Percentiles rank a stretch among this genome's conserved stretches.
These are phyloP conservation scores for Crotalaria pallida DNA, from an alignment of 306 rosid genomes.

Conservation along the genomic window DNA sequence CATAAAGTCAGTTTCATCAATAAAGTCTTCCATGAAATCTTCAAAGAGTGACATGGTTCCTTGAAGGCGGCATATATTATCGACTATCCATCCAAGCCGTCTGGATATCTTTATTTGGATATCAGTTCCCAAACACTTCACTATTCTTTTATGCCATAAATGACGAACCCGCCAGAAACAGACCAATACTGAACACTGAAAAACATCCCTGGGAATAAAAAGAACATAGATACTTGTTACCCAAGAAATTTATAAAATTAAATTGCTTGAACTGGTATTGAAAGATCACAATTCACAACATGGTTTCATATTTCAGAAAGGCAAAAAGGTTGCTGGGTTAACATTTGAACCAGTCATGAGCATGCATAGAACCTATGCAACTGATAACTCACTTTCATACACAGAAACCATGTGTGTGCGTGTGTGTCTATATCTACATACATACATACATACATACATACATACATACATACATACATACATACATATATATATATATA, in stretches of 20 bases:
- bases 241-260: background rate
- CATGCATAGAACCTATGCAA: conserved; percentile 11
- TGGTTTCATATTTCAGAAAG: background rate
- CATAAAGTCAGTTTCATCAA: conserved; percentile 63
- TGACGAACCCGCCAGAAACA: conserved; percentile 84
- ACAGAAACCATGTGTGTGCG: no score
- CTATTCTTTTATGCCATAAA: conserved; percentile 75
- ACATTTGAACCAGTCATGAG: conserved; percentile 4
- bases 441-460: no score
- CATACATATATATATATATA: no score
- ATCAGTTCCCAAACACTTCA: conserved; percentile 45
- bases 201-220: conserved; percentile 68
- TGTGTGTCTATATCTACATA: no score
- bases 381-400: no score
- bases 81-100: conserved; percentile 55
- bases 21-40: conserved; percentile 63
- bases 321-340: background rate
- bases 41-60: conserved; percentile 55
- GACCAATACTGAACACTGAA: conserved; percentile 71
- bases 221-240: conserved; percentile 20
- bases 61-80: conserved; percentile 45
- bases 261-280: background rate
- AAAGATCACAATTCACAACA: conserved; percentile 1
- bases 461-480: no score
- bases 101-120: conserved; percentile 62